Conservation (phyloP, 2,329 filamentous ascomycete species). For the Trichoderma hamatum region DNA sequence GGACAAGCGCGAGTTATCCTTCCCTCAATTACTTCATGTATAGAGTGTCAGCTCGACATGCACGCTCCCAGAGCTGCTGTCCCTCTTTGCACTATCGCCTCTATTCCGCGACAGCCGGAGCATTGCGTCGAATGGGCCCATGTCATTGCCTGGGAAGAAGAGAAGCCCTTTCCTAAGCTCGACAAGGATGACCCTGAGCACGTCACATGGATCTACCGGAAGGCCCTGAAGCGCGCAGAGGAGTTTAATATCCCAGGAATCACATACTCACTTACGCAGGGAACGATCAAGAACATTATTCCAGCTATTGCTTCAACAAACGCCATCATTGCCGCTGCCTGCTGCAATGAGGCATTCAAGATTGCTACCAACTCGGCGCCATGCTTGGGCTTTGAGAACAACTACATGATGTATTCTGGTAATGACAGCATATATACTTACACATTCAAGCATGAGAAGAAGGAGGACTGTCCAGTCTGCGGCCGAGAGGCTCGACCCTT, state of each 20-base stretch:
- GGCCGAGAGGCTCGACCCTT: constrained; percentile 80
- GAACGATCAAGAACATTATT: constrained; percentile 99
- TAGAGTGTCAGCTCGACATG: constrained; percentile 98
- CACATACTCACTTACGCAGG: constrained; percentile 93
- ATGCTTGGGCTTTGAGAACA: constrained; percentile 74
- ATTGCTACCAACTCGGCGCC: constrained; percentile 83
- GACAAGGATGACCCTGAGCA: constrained; percentile 97
- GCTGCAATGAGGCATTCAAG: constrained; percentile 97
- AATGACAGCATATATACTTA: constrained; percentile 96
- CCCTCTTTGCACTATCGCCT: constrained; percentile 92
- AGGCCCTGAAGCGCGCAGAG: constrained; percentile 75
- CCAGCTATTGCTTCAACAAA: constrained; percentile 98
- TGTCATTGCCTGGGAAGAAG: constrained; percentile 93
- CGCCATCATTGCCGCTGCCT: constrained; percentile 91
- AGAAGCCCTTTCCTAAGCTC: constrained; percentile 79
- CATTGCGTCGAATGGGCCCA: constrained; percentile 99
- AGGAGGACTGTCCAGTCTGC: constrained; percentile 92
- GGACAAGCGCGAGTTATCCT: constrained; percentile 92
- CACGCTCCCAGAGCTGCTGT: constrained; percentile 97
- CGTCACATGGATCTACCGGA: constrained; percentile 93
- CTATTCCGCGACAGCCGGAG: constrained; percentile 93
- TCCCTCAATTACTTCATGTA: constrained; percentile 90
- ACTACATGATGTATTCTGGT: constrained; percentile 99
- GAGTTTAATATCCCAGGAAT: constrained; percentile 92
- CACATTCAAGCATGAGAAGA: constrained; percentile 93